Evolutionary conservation across 2,329 filamentous ascomycete species (phyloP).

Genomic region (Penicillium concentricum): DNA sequence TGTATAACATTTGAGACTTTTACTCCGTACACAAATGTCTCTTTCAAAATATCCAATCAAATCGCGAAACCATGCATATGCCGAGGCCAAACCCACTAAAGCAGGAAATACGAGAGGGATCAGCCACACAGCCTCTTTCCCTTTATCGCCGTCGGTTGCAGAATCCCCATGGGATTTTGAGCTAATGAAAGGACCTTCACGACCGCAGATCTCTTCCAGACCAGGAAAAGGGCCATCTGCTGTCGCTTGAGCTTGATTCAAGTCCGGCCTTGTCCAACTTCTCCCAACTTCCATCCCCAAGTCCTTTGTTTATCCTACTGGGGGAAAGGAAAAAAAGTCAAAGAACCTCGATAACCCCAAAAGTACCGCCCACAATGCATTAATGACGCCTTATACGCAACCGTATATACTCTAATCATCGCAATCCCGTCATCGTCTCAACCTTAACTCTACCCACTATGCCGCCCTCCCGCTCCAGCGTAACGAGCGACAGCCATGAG

Average conservation of each 20-base stretch:
- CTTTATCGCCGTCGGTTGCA: neutral
- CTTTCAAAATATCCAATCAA: neutral
- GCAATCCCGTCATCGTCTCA: neutral
- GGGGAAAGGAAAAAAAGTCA: neutral
- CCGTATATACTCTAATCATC: neutral
- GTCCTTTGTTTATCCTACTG: neutral
- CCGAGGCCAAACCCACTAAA: neutral
- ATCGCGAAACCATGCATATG: neutral
- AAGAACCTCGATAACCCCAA: neutral
- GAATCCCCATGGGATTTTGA: neutral
- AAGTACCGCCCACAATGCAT: slow-evolving; percentile 4
- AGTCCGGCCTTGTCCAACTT: neutral
- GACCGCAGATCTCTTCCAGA: slow-evolving; percentile 9
- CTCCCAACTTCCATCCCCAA: neutral
- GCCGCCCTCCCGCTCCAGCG: slow-evolving; percentile 33
- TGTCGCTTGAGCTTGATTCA: slow-evolving; percentile 5
- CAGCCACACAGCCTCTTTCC: slow-evolving; percentile 8
- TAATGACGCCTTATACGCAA: neutral
- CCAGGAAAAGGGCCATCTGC: neutral
- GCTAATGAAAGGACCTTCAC: slow-evolving; percentile 1
- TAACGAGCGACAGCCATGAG: slow-evolving; percentile 37
- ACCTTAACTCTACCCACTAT: slow-evolving; percentile 11
- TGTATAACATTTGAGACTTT: too few relatives aligned
- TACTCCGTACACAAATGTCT: neutral
- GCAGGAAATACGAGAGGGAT: slow-evolving; percentile 16